phyloP scores from a whole-genome alignment of 2,329 filamentous ascomycete species.

The Aspergillus neotritici region DNA sequence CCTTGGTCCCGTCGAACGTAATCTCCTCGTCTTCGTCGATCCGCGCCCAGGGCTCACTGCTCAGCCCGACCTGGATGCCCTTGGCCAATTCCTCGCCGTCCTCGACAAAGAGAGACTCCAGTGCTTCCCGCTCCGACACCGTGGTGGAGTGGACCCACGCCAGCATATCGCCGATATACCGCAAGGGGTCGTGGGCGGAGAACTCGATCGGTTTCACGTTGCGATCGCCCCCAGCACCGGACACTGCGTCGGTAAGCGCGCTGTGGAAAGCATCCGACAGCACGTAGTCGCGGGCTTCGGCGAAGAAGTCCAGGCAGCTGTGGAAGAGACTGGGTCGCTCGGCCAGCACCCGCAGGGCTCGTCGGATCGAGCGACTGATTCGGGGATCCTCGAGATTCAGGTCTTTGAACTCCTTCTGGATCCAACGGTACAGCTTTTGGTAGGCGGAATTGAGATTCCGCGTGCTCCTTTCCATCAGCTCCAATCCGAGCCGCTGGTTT shows the following conservation, averaged over 20 bases:
- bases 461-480: slow-evolving; percentile 86
- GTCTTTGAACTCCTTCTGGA: slow-evolving; percentile 86
- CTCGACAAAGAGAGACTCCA: slow-evolving; percentile 85
- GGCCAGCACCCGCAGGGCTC: slow-evolving; percentile 77
- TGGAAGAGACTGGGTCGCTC: slow-evolving; percentile 88
- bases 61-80: slow-evolving; percentile 70
- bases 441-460: slow-evolving; percentile 83
- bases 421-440: slow-evolving; percentile 93
- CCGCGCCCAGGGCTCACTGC: slow-evolving; percentile 77
- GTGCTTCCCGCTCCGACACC: slow-evolving; percentile 85
- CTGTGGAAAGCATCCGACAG: slow-evolving; percentile 84
- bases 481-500: slow-evolving; percentile 78
- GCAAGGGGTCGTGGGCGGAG: slow-evolving; percentile 80
- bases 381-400: slow-evolving; percentile 92
- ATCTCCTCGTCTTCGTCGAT: slow-evolving; percentile 53
- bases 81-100: slow-evolving; percentile 84
- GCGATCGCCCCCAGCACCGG: slow-evolving; percentile 54
- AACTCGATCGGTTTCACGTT: slow-evolving; percentile 87
- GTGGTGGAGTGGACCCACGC: slow-evolving; percentile 94
- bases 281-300: slow-evolving; percentile 79
- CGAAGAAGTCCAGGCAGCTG: slow-evolving; percentile 87
- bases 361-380: slow-evolving; percentile 76
- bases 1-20: slow-evolving; percentile 71
- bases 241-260: slow-evolving; percentile 69
- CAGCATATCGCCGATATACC: slow-evolving; percentile 95